Conservation (phyloP, 495 filamentous ascomycete species). For the Aspergillus hancockii region DNA sequence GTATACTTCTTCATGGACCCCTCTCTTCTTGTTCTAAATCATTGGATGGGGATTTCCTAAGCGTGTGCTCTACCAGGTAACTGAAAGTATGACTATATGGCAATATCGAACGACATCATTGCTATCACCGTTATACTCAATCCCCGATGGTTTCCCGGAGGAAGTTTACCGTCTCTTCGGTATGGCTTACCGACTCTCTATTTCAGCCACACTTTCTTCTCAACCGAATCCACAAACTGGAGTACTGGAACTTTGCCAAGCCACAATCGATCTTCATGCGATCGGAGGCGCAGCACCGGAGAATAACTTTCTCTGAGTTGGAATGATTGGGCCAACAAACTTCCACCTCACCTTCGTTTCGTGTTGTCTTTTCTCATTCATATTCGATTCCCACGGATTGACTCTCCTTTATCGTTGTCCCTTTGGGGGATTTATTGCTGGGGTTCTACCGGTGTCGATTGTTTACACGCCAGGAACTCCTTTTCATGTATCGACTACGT, state of each 20-base stretch:
- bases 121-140: too few relatives aligned
- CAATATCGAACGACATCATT: too few relatives aligned
- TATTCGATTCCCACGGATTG: neutral
- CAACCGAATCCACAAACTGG: neutral
- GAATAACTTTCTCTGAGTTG: neutral
- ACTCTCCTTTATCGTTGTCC: conserved; percentile 16
- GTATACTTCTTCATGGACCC: too few relatives aligned
- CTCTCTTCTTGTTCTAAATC: too few relatives aligned
- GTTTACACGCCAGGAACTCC: neutral
- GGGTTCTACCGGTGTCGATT: neutral
- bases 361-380: conserved; percentile 9
- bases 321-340: neutral
- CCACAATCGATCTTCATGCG: conserved; percentile 3
- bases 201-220: neutral
- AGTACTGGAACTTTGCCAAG: neutral
- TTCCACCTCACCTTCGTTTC: neutral
- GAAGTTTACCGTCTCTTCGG: neutral
- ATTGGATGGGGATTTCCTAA: too few relatives aligned
- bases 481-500: conserved; percentile 12
- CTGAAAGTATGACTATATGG: too few relatives aligned
- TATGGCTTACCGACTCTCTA: too few relatives aligned
- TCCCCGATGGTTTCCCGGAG: neutral
- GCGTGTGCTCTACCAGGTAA: too few relatives aligned
- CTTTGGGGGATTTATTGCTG: neutral
- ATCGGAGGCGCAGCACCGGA: conserved; percentile 11